Conservation (phyloP, 805 yeast species). For the Saccharomycopsis capsularis region DNA sequence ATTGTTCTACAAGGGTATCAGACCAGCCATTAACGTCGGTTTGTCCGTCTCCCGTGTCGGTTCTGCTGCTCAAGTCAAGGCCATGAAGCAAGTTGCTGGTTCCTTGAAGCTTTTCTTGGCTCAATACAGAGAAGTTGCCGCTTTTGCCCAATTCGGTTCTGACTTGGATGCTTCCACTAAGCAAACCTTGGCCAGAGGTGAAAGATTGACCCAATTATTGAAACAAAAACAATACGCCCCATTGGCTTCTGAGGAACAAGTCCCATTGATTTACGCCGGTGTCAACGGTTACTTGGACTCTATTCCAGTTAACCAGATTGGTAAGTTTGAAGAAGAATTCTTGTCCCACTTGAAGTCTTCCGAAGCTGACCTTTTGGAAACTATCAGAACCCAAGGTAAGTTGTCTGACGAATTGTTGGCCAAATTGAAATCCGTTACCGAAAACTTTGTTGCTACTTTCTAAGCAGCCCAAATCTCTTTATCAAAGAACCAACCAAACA, state of each 20-base stretch:
- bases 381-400: conserved; percentile 85
- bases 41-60: conserved; percentile 99
- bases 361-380: conserved; percentile 74
- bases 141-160: conserved; percentile 99
- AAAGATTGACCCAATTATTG: conserved; percentile 97
- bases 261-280: conserved; percentile 98
- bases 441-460: conserved; percentile 88
- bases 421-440: conserved; percentile 84
- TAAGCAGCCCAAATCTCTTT: too few species aligned
- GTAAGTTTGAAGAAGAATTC: conserved; percentile 89
- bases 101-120: conserved; percentile 99
- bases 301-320: conserved; percentile 77
- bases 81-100: conserved; percentile 99
- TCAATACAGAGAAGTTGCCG: conserved; percentile 99
- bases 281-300: conserved; percentile 97
- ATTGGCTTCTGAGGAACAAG: conserved; percentile 97
- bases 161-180: conserved; percentile 99
- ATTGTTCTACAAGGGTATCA: conserved; percentile 99
- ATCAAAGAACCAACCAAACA: too few species aligned
- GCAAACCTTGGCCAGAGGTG: conserved; percentile 99
- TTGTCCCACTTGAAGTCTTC: conserved; percentile 85
- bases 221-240: conserved; percentile 98
- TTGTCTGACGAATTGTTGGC: conserved; percentile 81
- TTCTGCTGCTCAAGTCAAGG: conserved; percentile 99
- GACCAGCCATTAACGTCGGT: conserved; percentile 99